Conservation (phyloP, 1,139 yeast species). For the Candida glucosophila region DNA sequence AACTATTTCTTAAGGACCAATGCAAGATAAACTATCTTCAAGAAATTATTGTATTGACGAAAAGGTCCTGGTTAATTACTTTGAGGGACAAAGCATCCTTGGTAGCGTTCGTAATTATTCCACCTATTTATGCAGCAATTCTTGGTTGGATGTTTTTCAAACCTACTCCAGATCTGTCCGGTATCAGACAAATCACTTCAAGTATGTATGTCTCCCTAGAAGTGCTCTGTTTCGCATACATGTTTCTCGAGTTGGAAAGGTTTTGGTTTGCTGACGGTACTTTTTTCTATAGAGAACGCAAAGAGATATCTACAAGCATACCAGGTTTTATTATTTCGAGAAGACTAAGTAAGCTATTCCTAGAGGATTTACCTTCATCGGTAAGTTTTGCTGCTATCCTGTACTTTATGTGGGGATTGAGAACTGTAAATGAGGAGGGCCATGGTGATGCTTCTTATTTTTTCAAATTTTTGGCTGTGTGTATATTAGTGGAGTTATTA, state of each 20-base stretch:
- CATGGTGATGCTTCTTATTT: constrained; percentile 31
- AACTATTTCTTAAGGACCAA: constrained; percentile 18
- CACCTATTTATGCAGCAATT: constrained; percentile 47
- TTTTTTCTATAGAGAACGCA: constrained; percentile 64
- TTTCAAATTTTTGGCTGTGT: constrained; percentile 54
- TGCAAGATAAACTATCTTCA: constrained; percentile 19
- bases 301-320: constrained; percentile 61
- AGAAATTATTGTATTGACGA: constrained; percentile 49
- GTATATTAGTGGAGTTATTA: constrained; percentile 46
- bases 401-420: constrained; percentile 73
- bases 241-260: constrained; percentile 67
- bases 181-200: constrained; percentile 60
- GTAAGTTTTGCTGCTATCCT: constrained; percentile 51
- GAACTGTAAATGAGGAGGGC: constrained; percentile 15
- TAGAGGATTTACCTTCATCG: constrained; percentile 66
- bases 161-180: constrained; percentile 55
- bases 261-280: constrained; percentile 61
- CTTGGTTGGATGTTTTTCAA: constrained; percentile 73
- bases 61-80: constrained; percentile 47
- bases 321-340: constrained; percentile 63
- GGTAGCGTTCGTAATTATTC: constrained; percentile 45
- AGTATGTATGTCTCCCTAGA: constrained; percentile 58
- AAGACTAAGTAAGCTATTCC: constrained; percentile 52
- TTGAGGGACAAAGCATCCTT: constrained; percentile 53
- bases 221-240: constrained; percentile 58